These are phyloP conservation scores for Aspergillus pseudonomiae DNA, from an alignment of 2,329 filamentous ascomycete species.

Conservation along the genomic window DNA sequence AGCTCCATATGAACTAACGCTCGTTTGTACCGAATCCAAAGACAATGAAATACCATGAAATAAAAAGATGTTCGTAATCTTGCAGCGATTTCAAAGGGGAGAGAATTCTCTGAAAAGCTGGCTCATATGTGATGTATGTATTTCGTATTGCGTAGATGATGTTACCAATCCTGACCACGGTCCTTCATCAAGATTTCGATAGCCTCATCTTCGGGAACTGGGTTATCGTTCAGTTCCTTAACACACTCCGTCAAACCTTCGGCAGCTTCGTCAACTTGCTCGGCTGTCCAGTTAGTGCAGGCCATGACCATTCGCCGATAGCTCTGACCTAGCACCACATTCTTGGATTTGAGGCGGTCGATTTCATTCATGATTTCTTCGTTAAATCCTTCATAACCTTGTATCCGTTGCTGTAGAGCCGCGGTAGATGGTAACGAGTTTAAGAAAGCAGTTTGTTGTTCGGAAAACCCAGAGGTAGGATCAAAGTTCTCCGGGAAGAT, in stretches of 20 bases:
- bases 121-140: conserved; percentile 13
- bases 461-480: conserved; percentile 45
- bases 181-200: conserved; percentile 50
- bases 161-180: conserved; percentile 48
- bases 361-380: conserved; percentile 68
- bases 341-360: conserved; percentile 72
- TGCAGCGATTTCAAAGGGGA: background rate
- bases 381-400: conserved; percentile 72
- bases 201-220: conserved; percentile 47
- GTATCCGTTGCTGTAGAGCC: conserved; percentile 67
- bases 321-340: conserved; percentile 81
- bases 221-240: conserved; percentile 71
- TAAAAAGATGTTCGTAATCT: conserved; percentile 2
- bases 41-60: conserved; percentile 4
- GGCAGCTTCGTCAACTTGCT: conserved; percentile 77
- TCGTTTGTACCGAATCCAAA: conserved; percentile 11
- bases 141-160: conserved; percentile 8
- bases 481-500: conserved; percentile 44
- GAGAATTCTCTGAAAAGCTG: conserved; percentile 1
- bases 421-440: conserved; percentile 61
- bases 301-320: conserved; percentile 86
- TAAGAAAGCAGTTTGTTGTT: conserved; percentile 47
- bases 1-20: conserved; percentile 13
- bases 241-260: conserved; percentile 82
- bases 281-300: conserved; percentile 78